Evolutionary conservation across 2,329 filamentous ascomycete species (phyloP), one percentile per base, ranked within the genome.

Genomic region (Fusarium tanahbumbuense): DNA sequence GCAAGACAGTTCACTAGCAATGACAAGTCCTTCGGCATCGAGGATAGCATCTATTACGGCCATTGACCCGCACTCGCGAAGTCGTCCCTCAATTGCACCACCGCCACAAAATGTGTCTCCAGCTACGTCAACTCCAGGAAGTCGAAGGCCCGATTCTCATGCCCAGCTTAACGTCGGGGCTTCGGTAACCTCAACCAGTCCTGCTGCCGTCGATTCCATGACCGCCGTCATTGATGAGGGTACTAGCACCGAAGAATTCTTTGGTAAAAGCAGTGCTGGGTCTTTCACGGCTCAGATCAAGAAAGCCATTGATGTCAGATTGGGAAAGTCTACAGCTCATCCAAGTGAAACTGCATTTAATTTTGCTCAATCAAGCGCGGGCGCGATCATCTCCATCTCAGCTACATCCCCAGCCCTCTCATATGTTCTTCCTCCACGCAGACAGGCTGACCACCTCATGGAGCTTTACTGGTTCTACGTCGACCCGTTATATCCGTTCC

Each of bases 221-320:
- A 84, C 82, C 9, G 81, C 81, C 0, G 78, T 83, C 2, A 75
- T 82, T 5, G 82, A 83, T 27, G 81, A 83, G 56, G 82, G 80
- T 1, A 70, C 68, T 1, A 79, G 73, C 23, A 82, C 77, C 1
- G 77, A 81, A 16, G 83, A 83, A 20, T 84, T 83, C 61, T 85
- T 84, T 57, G 83, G 83, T 0, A 83, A 79, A 63, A 84, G 82
- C 18, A 84, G 83, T 59, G 81, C 82, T 1, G 82, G 82, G 0
- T 82, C 82, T 4, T 85, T 85, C 49, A 84, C 83, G 28, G 78
- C 78, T 3, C 82, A 84, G 56, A 83, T 85, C 41, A 83, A 81
- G 54, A 80, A 77, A 2, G 82, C 82, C 0, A 81, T 84, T 3
- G 81, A 83, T 8, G 70, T 68, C 5, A 70, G 75, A 6, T 42